Evolutionary conservation across 352 stramenopile genomes (phyloP).

Genomic region (Phytophthora colocasiae): DNA sequence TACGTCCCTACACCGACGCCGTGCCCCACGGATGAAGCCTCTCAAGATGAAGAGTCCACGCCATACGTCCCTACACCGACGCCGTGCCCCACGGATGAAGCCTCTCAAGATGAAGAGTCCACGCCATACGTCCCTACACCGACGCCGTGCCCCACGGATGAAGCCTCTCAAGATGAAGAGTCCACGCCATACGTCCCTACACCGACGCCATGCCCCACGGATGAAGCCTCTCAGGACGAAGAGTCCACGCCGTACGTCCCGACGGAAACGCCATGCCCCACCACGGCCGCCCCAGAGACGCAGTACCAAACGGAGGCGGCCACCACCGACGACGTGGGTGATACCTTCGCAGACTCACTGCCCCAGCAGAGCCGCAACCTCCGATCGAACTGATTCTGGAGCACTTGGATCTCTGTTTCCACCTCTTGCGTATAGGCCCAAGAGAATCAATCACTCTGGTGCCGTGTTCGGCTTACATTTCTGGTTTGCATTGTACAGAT

Average conservation of each 20-base stretch:
- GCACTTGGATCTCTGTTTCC: conserved; percentile 14
- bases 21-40: background rate
- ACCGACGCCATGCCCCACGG: too few species aligned
- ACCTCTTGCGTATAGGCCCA: conserved; percentile 22
- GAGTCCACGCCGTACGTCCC: too few species aligned
- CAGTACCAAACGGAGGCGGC: background rate
- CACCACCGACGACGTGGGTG: conserved; percentile 20
- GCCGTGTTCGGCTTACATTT: conserved; percentile 22
- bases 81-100: conserved; percentile 7
- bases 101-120: too few species aligned
- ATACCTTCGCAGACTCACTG: conserved; percentile 28
- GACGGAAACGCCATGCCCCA: conserved; percentile 17
- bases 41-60: too few species aligned
- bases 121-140: background rate
- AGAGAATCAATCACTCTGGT: background rate
- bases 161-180: background rate
- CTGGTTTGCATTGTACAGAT: conserved; percentile 28
- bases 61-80: background rate
- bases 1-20: conserved; percentile 11
- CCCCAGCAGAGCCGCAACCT: conserved; percentile 31
- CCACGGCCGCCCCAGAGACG: background rate
- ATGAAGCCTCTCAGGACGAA: too few species aligned
- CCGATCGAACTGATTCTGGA: conserved; percentile 25
- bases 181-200: too few species aligned
- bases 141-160: conserved; percentile 14